Conservation (phyloP, 495 filamentous ascomycete genomes). For the Podospora pseudopauciseta region DNA sequence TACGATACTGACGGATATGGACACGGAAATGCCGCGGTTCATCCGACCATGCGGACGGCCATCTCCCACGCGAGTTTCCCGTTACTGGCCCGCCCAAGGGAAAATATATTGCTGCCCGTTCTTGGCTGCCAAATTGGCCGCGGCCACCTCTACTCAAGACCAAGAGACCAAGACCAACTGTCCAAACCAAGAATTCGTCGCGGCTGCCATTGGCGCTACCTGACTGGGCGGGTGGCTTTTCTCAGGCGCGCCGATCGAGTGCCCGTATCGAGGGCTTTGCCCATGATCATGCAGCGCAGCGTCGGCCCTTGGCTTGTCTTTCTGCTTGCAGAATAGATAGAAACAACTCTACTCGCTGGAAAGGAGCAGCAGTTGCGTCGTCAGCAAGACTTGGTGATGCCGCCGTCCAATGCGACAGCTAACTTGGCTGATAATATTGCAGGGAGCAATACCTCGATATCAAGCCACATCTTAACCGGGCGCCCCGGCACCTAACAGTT, state of each 20-base stretch:
- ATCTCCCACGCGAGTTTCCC: background rate
- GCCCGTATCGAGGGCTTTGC: conserved; percentile 1
- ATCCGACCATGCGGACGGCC: background rate
- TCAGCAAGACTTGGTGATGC: background rate
- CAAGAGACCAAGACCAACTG: background rate
- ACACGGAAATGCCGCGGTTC: conserved; percentile 11
- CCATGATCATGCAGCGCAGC: background rate
- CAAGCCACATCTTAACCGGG: too few species aligned
- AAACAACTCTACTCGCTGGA: too few species aligned
- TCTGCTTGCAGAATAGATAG: background rate
- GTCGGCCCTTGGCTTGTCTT: background rate
- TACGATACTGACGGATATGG: background rate
- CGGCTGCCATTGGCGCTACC: background rate
- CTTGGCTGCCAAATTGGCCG: background rate
- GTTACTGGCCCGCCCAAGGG: background rate
- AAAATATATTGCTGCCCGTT: background rate
- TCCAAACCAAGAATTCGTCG: background rate
- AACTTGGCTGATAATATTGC: background rate
- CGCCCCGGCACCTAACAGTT: background rate
- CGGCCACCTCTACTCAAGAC: background rate
- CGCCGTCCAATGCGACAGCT: background rate
- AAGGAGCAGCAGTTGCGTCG: background rate
- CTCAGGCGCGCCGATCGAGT: background rate
- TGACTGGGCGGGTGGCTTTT: background rate
- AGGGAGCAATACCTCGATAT: background rate